Conservation (phyloP, 345 rosid genomes). For the Aquilaria malaccensis region DNA sequence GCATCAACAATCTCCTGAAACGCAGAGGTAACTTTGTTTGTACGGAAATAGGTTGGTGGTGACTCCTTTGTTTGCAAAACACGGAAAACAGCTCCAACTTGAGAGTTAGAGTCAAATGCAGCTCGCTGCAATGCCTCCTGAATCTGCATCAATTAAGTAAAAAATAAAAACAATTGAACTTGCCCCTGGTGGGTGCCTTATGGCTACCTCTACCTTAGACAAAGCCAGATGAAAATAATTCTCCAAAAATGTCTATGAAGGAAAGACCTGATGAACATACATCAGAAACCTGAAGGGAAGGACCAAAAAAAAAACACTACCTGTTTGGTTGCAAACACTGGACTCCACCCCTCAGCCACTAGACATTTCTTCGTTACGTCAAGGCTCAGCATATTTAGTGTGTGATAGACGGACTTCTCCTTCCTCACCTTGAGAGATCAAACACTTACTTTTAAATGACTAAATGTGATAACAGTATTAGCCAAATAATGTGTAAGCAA, state of each 20-base stretch:
- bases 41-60: slow-evolving; percentile 89
- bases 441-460: slow-evolving; percentile 5
- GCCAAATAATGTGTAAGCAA: neutral
- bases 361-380: slow-evolving; percentile 96
- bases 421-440: slow-evolving; percentile 58
- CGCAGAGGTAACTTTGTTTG: slow-evolving; percentile 85
- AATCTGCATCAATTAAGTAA: slow-evolving; percentile 48
- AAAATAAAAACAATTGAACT: slow-evolving; percentile 14
- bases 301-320: slow-evolving; percentile 24
- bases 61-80: slow-evolving; percentile 76
- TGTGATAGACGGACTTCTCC: slow-evolving; percentile 88
- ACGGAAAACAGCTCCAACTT: slow-evolving; percentile 87
- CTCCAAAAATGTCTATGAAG: neutral
- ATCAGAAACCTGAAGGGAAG: neutral
- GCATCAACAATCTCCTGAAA: slow-evolving; percentile 98
- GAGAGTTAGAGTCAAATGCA: slow-evolving; percentile 86
- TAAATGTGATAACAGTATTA: slow-evolving; percentile 5
- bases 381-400: slow-evolving; percentile 93
- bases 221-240: slow-evolving; percentile 1
- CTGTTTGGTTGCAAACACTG: slow-evolving; percentile 83
- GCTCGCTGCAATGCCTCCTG: slow-evolving; percentile 93
- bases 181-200: slow-evolving; percentile 7
- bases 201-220: slow-evolving; percentile 2
- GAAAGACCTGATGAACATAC: neutral
- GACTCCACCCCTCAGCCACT: slow-evolving; percentile 96